Evolutionary conservation across 305 asterid genomes (phyloP), one percentile per base, ranked within the genome.

Genomic region (Fraxinus platypoda): DNA sequence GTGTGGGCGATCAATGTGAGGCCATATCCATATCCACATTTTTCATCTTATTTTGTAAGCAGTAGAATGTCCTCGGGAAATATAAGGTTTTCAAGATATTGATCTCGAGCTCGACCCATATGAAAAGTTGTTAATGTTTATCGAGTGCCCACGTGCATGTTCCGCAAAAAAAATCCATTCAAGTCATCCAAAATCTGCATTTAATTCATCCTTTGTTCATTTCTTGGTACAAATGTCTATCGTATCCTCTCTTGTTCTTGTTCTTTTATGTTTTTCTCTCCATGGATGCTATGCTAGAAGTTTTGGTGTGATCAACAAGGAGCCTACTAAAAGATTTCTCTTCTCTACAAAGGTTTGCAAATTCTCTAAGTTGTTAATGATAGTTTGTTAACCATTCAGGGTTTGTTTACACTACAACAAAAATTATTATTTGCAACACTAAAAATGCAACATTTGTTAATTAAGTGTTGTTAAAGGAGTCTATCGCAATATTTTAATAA

Each of bases 261-360:
- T 86, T n/a, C 77, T 91, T 66, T 62, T 89, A 6, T 81, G 73
- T 77, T 52, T 87, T 66, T 85, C 83, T 74, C 30, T 85, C 52
- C 83, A 77, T 80, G 81, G 86, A 38, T 84, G 87, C 78, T 78
- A 84, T 81, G 91, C 91, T 76, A 81, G 91, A 81, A 80, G 30
- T 13, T 23, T 86, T 8, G 81, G 78, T 5, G 74, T 75, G 6
- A 37, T 74, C 68, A 54, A 46, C 46, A 80, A 78, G 28, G 62
- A 86, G 78, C 66, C 9, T 19, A 25, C 78, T 0, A 31, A 79
- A 78, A 78, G 25, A 11, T 26, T n/a, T 11, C 81, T 33, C 3
- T 26, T 83, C 35, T 59, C 84, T 26, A 62, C 43, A 49, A 64
- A 88, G 94, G 94, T 85, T 25, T 31, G 49, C 9, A 6, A 46